These are phyloP conservation scores for Triadica sebifera DNA, from an alignment of 345 rosid species.

Conservation along the genomic window DNA sequence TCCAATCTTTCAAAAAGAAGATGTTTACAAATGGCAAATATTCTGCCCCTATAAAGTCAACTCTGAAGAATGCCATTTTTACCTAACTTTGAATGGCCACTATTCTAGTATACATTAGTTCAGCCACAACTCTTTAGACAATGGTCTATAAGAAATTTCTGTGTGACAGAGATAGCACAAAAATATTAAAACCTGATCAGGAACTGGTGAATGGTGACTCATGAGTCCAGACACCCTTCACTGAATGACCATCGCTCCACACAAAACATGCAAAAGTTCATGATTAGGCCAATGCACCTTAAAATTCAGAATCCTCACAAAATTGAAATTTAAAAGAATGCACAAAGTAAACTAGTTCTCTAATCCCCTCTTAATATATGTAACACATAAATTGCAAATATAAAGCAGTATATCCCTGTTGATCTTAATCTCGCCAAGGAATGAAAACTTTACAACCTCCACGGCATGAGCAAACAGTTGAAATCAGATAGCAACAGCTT, in stretches of 20 bases:
- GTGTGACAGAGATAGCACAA: background rate
- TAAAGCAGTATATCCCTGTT: background rate
- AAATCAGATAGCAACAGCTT: background rate
- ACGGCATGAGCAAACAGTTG: background rate
- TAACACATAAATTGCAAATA: background rate
- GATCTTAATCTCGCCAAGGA: background rate
- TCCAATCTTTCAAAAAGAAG: background rate
- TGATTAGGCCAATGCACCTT: background rate
- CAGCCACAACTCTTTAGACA: background rate
- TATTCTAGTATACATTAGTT: background rate
- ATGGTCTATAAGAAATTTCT: background rate
- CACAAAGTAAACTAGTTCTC: too few relatives aligned
- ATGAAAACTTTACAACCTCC: background rate
- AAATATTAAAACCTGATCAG: background rate
- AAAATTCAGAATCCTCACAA: background rate
- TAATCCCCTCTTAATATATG: background rate
- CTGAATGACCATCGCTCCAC: background rate
- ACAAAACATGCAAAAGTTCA: background rate
- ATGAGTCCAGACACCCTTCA: background rate
- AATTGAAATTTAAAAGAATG: background rate
- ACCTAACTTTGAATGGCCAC: background rate
- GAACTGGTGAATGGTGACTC: background rate
- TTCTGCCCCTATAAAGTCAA: background rate
- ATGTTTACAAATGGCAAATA: background rate
- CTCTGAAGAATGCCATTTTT: background rate